Conservation (phyloP, 1,284 basidiomycete species). For the Stygiomarasmius scandens region DNA sequence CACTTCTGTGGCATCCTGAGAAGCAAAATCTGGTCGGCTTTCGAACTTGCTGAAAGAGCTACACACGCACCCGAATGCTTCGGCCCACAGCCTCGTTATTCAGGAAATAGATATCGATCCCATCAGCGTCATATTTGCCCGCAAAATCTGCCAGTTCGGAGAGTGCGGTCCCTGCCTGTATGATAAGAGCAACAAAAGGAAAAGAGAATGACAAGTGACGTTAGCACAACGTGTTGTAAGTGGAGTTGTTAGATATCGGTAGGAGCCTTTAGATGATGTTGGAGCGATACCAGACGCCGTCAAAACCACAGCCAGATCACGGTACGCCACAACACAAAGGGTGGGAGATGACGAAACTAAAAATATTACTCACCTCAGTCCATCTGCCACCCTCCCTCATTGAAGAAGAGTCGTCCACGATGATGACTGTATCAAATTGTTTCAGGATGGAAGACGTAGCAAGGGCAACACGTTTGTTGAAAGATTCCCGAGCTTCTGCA, state of each 20-base stretch:
- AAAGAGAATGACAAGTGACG: background rate
- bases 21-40: background rate
- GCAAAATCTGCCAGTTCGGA: constrained; percentile 40
- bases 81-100: constrained; percentile 33
- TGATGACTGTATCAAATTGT: constrained; percentile 43
- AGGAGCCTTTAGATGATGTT: background rate
- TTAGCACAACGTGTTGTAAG: background rate
- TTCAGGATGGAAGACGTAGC: constrained; percentile 2
- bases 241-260: background rate
- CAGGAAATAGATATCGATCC: constrained; percentile 50
- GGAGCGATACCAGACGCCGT: background rate
- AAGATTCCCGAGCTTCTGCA: background rate
- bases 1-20: constrained; percentile 19
- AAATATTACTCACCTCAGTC: constrained; percentile 18
- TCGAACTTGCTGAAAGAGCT: background rate
- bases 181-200: background rate
- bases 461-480: background rate
- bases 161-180: constrained; percentile 43
- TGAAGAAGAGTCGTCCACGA: constrained; percentile 49
- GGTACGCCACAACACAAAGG: no score
- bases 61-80: constrained; percentile 33
- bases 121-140: constrained; percentile 42
- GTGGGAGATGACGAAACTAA: background rate
- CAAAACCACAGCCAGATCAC: background rate
- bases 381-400: constrained; percentile 41